These are phyloP conservation scores for Agrocybe chaxingu DNA, from an alignment of 768 basidiomycete genomes.

Conservation along the genomic window DNA sequence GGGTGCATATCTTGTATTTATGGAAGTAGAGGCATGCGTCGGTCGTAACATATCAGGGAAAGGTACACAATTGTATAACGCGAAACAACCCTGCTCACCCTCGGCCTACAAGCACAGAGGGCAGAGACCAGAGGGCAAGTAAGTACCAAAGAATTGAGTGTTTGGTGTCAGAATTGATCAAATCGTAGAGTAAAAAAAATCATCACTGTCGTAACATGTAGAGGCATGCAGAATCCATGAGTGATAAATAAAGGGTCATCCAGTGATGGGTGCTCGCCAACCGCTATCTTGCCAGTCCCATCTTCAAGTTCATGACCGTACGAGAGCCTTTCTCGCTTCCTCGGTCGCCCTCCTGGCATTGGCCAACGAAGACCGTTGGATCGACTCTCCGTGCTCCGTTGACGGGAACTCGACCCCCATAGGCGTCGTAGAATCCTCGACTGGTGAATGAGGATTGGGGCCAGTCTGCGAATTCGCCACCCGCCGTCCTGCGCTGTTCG, in stretches of 20 bases:
- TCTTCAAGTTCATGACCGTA: slow-evolving; percentile 20
- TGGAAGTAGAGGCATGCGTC: too few species aligned
- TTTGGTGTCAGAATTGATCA: too few species aligned
- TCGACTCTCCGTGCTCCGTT: neutral
- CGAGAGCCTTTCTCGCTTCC: slow-evolving; percentile 47
- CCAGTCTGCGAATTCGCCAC: slow-evolving; percentile 9
- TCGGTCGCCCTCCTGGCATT: slow-evolving; percentile 48
- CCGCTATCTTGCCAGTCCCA: too few species aligned
- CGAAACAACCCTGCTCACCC: too few species aligned
- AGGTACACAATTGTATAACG: too few species aligned
- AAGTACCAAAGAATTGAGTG: too few species aligned
- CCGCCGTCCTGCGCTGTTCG: slow-evolving; percentile 41
- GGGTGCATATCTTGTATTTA: neutral
- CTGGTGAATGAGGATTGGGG: slow-evolving; percentile 3
- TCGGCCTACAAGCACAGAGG: too few species aligned
- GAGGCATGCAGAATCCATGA: too few species aligned
- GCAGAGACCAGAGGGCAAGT: too few species aligned
- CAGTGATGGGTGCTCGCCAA: too few species aligned
- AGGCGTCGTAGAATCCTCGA: slow-evolving; percentile 10
- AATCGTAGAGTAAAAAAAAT: neutral
- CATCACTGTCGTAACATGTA: neutral
- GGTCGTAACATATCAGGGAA: too few species aligned
- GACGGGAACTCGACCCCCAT: neutral
- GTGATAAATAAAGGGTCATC: too few species aligned
- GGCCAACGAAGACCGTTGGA: slow-evolving; percentile 37